Evolutionary conservation across 352 stramenopile genomes (phyloP), one percentile per base, ranked within the genome.

Genomic region (Globisporangium paroecandrum): DNA sequence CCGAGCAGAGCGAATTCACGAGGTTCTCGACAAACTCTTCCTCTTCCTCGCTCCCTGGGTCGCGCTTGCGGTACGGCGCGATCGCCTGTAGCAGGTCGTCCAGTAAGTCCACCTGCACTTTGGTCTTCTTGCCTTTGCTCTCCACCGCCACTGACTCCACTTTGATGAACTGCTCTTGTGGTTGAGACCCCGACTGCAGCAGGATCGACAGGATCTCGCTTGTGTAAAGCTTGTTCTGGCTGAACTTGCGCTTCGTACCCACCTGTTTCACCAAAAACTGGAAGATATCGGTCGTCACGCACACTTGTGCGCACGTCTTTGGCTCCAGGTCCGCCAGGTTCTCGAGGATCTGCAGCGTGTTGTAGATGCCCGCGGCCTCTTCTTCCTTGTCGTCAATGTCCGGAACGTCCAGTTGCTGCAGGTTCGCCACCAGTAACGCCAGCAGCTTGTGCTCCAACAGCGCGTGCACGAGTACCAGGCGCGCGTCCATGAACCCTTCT

Each of bases 21-120:
- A 98, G 69, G 71, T 99, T 99, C 63, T 98, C 90, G 1, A 98
- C 78, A 20, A 95, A 88, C 73, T 98, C 96, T 62, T 97, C 87
- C 75, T 98, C 91, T 61, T 97, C 86, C 0, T 88, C 78, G 58
- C 51, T 80, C 25, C 54, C 56, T 1, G 94, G 90, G 59, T 97
- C 81, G 58, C 79, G 82, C 68, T 97, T 97, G 27, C 94, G 78
- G 77, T 96, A 98, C 46, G 78, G 73, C 20, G 91, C 91, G 51
- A 98, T 71, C 3, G 85, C 84, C 74, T 97, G 90, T 22, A 99
- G 75, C 8, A 99, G 72, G 18, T 85, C 75, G 73, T 99, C 96
- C 70, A 99, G 87, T 7, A 94, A 79, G 73, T 99, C 82, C 54
- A 75, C 34, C 24, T 62, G 55, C 15, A 25, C 13, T 4, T 67